These are phyloP conservation scores for Ceratocystis huliohia DNA, from an alignment of 2,329 filamentous ascomycete genomes.

Conservation along the genomic window DNA sequence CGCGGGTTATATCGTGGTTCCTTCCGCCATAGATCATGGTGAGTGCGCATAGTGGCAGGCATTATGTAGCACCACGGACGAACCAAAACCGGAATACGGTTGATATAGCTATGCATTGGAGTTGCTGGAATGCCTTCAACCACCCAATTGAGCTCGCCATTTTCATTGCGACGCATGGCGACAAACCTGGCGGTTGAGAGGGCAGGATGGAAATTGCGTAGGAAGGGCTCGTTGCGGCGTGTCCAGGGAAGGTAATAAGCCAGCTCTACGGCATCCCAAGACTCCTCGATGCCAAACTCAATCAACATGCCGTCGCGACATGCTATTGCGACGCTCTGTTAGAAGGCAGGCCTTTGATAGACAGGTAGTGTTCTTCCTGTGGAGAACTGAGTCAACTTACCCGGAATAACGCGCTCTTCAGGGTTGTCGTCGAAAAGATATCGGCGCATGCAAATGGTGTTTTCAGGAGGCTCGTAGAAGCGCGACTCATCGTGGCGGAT, in stretches of 20 bases:
- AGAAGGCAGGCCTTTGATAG: not conserved
- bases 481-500: not conserved
- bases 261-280: conserved; percentile 1
- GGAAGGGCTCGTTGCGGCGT: not conserved
- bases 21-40: conserved; percentile 7
- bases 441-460: not conserved
- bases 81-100: conserved; percentile 6
- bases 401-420: conserved; percentile 11
- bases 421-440: conserved; percentile 7
- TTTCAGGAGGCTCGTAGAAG: conserved; percentile 1
- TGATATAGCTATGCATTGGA: not conserved
- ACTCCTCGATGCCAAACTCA: not conserved
- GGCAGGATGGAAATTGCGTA: conserved; percentile 11
- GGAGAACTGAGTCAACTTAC: not conserved
- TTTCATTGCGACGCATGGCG: conserved; percentile 5
- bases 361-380: too few relatives aligned
- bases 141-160: not conserved
- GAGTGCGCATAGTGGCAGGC: not conserved
- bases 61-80: conserved; percentile 16
- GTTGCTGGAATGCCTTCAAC: conserved; percentile 7
- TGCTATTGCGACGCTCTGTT: not conserved
- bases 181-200: not conserved
- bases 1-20: conserved; percentile 7
- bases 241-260: not conserved
- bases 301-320: conserved; percentile 5